Conservation (phyloP, 306 rosid genomes). For the Ormosia emarginata region DNA sequence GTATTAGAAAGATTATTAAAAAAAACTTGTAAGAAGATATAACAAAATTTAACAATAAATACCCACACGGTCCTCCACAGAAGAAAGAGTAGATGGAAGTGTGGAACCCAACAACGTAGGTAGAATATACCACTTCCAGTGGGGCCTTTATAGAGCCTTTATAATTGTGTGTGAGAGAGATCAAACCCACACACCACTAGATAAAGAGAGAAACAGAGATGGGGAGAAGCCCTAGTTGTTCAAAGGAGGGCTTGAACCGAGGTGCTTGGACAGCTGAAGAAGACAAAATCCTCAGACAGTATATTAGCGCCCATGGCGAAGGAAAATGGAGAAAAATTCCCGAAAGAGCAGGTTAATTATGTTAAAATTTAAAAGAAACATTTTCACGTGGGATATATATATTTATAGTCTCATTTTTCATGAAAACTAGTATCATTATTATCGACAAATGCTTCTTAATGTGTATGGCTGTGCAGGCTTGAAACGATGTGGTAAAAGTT, state of each 20-base stretch:
- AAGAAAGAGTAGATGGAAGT: too few species aligned
- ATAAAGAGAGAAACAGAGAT: neutral
- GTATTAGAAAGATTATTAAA: too few species aligned
- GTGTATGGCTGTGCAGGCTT: slow-evolving; percentile 23
- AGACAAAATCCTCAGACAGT: slow-evolving; percentile 43
- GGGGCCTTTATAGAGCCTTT: too few species aligned
- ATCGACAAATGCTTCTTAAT: too few species aligned
- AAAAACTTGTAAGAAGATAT: too few species aligned
- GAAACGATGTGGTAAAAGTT: slow-evolving; percentile 48
- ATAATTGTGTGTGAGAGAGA: neutral
- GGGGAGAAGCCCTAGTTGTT: slow-evolving; percentile 61
- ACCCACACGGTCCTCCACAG: too few species aligned
- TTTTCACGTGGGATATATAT: neutral
- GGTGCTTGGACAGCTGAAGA: slow-evolving; percentile 57
- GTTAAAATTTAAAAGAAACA: too few species aligned
- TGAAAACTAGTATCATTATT: neutral
- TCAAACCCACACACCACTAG: neutral
- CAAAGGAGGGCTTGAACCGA: slow-evolving; percentile 51
- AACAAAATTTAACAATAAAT: too few species aligned
- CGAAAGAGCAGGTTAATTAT: slow-evolving; percentile 36
- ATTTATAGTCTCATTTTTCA: neutral
- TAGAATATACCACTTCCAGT: too few species aligned
- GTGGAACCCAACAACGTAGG: too few species aligned
- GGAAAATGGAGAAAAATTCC: slow-evolving; percentile 62
- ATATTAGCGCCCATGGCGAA: slow-evolving; percentile 41